phyloP scores from a whole-genome alignment of 78 protist genomes.

The Paratrimastix pyriformis region DNA sequence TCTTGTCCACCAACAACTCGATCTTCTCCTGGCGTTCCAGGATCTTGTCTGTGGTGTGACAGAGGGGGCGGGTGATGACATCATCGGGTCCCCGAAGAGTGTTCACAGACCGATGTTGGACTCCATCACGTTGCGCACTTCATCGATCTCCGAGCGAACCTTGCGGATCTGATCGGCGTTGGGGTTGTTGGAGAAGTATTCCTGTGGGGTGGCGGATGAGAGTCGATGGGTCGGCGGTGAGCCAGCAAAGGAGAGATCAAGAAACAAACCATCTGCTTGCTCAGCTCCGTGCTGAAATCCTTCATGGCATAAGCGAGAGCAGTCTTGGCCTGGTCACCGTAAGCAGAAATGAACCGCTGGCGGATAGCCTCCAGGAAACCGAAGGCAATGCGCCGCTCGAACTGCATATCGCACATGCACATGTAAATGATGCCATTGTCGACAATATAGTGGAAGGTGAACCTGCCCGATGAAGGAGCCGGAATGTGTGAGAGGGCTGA shows the following conservation, averaged over 20 bases:
- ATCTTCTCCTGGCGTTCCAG: slow-evolving; percentile 78
- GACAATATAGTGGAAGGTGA: slow-evolving; percentile 67
- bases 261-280: slow-evolving; percentile 48
- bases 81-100: neutral
- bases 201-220: no score
- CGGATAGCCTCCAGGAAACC: slow-evolving; percentile 65
- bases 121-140: slow-evolving; percentile 64
- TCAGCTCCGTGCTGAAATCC: slow-evolving; percentile 55
- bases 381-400: slow-evolving; percentile 42
- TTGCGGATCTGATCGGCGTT: slow-evolving; percentile 37
- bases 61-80: neutral
- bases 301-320: slow-evolving; percentile 58
- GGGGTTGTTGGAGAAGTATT: slow-evolving; percentile 28
- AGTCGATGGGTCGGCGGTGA: no score
- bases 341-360: slow-evolving; percentile 45
- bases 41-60: slow-evolving; percentile 43
- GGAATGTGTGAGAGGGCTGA: neutral
- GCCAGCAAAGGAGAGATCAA: no score
- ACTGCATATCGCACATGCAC: slow-evolving; percentile 77
- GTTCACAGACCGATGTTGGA: slow-evolving; percentile 56
- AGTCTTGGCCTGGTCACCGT: slow-evolving; percentile 51
- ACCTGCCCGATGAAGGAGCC: slow-evolving; percentile 18
- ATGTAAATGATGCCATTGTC: slow-evolving; percentile 52
- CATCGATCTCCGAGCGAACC: slow-evolving; percentile 53
- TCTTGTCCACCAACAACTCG: slow-evolving; percentile 75